Evolutionary conservation across 1,139 yeast species (phyloP), one percentile per base, ranked within the genome.

Genomic region (Candida sojae): DNA sequence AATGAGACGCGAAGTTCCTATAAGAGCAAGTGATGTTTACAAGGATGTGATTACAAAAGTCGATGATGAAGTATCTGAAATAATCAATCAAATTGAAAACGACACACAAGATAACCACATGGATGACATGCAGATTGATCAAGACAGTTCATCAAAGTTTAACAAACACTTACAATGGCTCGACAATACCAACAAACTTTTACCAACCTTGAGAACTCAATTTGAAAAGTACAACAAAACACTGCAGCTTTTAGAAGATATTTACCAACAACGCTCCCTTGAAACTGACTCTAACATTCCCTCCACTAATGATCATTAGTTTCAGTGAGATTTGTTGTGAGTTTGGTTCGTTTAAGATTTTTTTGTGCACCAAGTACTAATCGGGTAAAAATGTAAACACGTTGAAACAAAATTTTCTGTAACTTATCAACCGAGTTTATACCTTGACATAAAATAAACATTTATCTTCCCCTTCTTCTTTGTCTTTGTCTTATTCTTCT

Each of bases 1-100:
- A 34, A 62, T 82, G 47, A 66, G 90, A 43, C 68, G 80, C 44
- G 72, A 71, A n/a, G 67, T 79, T n/a, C 90, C 89, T 0, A 53
- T 53, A 10, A 58, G 58, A 48, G 70, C 73, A 6, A 56, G 56
- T 11, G 55, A 55, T 10, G 60, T 58, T 29, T 75, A 73, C 52
- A 58, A 62, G 12, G 55, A 59, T 29, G 55, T 75, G 37, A 68
- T 71, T 2, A 48, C 48, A 9, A 51, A 53, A 6, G 64, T 73
- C 0, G 79, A 75, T 51, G 50, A 50, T 5, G 69, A 68, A 45
- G 73, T 75, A 2, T 61, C 75, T 1, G 48, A 44, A 21, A 40
- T 46, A 6, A 37, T 50, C 2, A 28, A 33, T 12, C 30, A 33
- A 13, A 50, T 48, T 17, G 51, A 50, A 39, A 63, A 63, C n/a